Percentiles rank a stretch among this genome's conserved stretches.
Evolutionary conservation across 2,329 filamentous ascomycete species (phyloP).

Genomic region (Claviceps pazoutovae): DNA sequence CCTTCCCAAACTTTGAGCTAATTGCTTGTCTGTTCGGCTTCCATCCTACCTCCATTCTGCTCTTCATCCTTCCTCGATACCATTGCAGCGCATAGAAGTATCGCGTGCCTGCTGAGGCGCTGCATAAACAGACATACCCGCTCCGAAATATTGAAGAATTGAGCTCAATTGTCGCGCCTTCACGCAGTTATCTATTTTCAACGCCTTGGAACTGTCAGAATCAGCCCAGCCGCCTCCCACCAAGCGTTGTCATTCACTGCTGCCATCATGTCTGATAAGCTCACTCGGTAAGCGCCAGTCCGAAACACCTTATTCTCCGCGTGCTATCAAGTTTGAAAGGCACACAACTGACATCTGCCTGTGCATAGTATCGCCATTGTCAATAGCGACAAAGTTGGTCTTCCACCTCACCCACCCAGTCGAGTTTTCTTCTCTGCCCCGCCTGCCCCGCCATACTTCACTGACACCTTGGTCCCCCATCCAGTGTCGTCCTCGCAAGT

Average conservation of each 20-base stretch:
- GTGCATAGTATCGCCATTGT: slow-evolving; percentile 83
- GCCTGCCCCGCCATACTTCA: slow-evolving; percentile 13
- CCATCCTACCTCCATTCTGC: not conserved
- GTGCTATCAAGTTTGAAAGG: not conserved
- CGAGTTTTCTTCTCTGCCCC: slow-evolving; percentile 6
- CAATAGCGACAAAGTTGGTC: slow-evolving; percentile 84
- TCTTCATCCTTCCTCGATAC: not conserved
- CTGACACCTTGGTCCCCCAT: slow-evolving; percentile 15
- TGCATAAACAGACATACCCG: not conserved
- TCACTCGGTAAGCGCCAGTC: slow-evolving; percentile 66
- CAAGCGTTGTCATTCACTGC: slow-evolving; percentile 6
- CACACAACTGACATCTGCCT: slow-evolving; percentile 12
- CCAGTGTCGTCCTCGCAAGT: slow-evolving; percentile 49
- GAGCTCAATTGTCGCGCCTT: not conserved
- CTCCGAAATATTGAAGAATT: not conserved
- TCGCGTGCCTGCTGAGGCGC: slow-evolving; percentile 7
- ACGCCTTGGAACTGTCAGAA: not conserved
- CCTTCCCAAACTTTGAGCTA: not conserved
- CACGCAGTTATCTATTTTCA: not conserved
- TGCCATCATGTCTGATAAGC: slow-evolving; percentile 72
- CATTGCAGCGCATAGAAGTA: not conserved
- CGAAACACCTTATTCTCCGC: not conserved
- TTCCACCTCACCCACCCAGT: not conserved
- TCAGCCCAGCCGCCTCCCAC: slow-evolving; percentile 2
- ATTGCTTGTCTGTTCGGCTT: too few species aligned